Conservation (phyloP, 129 eudicot genomes). For the Solidago caesia region DNA sequence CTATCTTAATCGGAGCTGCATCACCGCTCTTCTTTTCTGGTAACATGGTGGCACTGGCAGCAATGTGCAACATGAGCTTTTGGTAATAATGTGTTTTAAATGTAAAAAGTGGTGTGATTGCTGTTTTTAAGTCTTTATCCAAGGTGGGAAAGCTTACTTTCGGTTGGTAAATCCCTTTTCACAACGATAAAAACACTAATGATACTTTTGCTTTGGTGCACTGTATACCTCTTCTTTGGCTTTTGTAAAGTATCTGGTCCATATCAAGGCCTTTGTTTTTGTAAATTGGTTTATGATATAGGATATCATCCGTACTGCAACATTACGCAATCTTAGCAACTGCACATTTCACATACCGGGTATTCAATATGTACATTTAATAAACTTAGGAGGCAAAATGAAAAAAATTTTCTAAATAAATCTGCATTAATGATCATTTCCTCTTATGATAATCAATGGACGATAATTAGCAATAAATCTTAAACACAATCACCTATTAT, state of each 20-base stretch:
- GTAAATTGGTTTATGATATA: too few relatives aligned
- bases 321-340: too few relatives aligned
- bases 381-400: too few relatives aligned
- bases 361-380: too few relatives aligned
- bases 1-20: conserved; percentile 52
- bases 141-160: conserved; percentile 36
- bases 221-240: conserved; percentile 10
- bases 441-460: not conserved
- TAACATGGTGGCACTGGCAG: conserved; percentile 21
- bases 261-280: not conserved
- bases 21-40: conserved; percentile 36
- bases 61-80: conserved; percentile 16
- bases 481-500: too few relatives aligned
- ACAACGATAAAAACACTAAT: conserved; percentile 1
- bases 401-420: too few relatives aligned
- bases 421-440: too few relatives aligned
- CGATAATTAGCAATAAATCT: too few relatives aligned
- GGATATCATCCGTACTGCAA: not conserved
- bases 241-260: conserved; percentile 6
- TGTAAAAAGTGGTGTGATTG: conserved; percentile 21
- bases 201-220: conserved; percentile 15
- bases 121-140: conserved; percentile 30
- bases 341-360: too few relatives aligned
- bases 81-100: conserved; percentile 16
- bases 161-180: conserved; percentile 34